Percentiles rank a stretch among this genome's conserved stretches.
Conservation (phyloP, 202 grass and related monocot genomes). For the Carex arenaria region DNA sequence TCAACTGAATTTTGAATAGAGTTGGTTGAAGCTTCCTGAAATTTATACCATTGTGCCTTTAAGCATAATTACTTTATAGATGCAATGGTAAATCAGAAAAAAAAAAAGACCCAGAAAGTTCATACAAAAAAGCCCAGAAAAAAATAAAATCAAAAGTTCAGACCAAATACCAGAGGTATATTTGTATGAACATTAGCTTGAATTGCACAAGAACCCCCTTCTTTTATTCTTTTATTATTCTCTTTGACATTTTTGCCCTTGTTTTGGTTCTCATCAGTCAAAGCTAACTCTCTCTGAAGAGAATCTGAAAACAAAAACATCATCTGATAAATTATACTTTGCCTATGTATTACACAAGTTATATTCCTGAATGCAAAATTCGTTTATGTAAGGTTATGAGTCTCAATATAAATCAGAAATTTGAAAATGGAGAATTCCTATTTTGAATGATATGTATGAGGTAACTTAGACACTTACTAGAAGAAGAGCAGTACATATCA, state of each 20-base stretch:
- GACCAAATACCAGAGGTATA: neutral
- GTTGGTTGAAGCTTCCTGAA: conserved; percentile 47
- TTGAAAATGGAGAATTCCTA: neutral
- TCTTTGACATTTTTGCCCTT: conserved; percentile 35
- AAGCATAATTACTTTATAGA: neutral
- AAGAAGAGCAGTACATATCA: conserved; percentile 37
- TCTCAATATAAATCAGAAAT: neutral
- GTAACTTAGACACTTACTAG: conserved; percentile 36
- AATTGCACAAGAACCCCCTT: conserved; percentile 22
- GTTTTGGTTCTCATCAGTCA: conserved; percentile 24
- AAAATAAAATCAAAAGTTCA: neutral
- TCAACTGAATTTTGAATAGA: conserved; percentile 34
- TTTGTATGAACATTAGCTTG: conserved; percentile 16
- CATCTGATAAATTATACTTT: neutral
- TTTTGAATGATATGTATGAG: neutral
- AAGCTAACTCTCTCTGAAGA: conserved; percentile 17
- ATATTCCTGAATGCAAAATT: neutral
- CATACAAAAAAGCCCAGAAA: neutral
- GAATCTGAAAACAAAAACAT: conserved; percentile 16
- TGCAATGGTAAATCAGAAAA: neutral
- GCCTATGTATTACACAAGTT: neutral
- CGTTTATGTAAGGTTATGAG: too few relatives aligned
- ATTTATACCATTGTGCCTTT: conserved; percentile 15
- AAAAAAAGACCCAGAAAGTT: neutral
- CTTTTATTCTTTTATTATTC: conserved; percentile 50